Evolutionary conservation across 352 stramenopile species (phyloP).

Genomic region (Phytophthora fragariae): DNA sequence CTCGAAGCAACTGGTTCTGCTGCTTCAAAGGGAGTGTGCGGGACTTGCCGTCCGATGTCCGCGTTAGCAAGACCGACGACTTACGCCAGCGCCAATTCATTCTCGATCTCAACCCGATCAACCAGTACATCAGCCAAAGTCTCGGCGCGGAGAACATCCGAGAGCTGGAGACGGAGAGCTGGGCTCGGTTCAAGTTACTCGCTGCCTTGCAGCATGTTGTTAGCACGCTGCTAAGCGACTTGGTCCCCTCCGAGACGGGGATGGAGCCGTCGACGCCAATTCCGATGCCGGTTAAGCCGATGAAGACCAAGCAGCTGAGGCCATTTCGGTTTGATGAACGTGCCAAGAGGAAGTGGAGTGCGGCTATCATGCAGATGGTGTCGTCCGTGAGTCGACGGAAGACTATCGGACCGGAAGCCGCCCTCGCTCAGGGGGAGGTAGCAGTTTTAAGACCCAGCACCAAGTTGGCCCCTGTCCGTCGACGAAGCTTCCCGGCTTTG

Average conservation of each 20-base stretch:
- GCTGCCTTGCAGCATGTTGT: slow-evolving; percentile 44
- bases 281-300: neutral
- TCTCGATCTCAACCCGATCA: slow-evolving; percentile 57
- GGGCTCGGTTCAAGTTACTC: slow-evolving; percentile 52
- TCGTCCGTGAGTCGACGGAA: slow-evolving; percentile 26
- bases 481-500: slow-evolving; percentile 17
- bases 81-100: slow-evolving; percentile 47
- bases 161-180: slow-evolving; percentile 59
- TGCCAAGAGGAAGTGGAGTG: slow-evolving; percentile 27
- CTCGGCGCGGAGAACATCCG: slow-evolving; percentile 42
- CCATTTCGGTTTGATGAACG: slow-evolving; percentile 33
- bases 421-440: neutral
- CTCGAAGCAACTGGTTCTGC: neutral
- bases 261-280: neutral
- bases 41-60: neutral
- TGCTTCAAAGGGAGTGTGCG: neutral
- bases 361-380: slow-evolving; percentile 31
- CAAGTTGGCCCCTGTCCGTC: slow-evolving; percentile 10
- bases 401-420: slow-evolving; percentile 7
- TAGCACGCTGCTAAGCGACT: slow-evolving; percentile 35
- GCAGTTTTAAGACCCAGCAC: neutral
- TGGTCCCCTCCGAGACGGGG: slow-evolving; percentile 25
- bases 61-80: neutral
- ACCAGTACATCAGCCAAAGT: slow-evolving; percentile 46
- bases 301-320: slow-evolving; percentile 14